Base-by-base conservation (phyloP, 1,139 yeast genomes). In the Kluyveromyces sp. region DNA sequence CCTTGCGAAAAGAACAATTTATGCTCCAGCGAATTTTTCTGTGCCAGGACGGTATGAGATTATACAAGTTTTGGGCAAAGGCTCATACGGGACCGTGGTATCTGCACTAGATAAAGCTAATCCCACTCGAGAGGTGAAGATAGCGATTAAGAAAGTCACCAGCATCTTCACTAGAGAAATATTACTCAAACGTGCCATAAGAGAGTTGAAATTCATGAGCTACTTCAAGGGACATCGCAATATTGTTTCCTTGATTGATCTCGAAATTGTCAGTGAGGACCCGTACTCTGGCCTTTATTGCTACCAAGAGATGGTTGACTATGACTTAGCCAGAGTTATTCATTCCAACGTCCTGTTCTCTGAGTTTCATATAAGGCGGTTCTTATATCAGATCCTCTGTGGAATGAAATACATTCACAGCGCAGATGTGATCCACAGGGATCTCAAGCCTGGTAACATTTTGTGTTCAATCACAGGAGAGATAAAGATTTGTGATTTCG, bases 51-150 rank as follows among this genome's bases (percentile, higher is more conserved):
- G 86, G 39, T 92, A 88, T 63, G 71, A 73, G 44, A 70, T 89
- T 12, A 66, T 75, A 33, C 72, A 74, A 35, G 73, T 81, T 2
- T 69, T 89, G 40, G 97, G 97, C 0, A 78, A 81, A 52, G 97
- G 97, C 0, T 80, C 95, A 0, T 89, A 86, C 61, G 97, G 97
- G 1, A 77, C 82, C 0, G 97, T 92, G 3, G 83, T 92, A 55
- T 75, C 87, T 4, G 96, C 94, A 0, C 60, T 80, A 11, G 96
- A 89, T 60, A 65, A 59, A 17, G 36, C 57, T 1, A 48, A 53
- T 52, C 35, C 63, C 39, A 52, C 49, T 8, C 61, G 58, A 26
- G 60, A 61, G 13, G 51, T 56, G 7, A 52, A 69, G 40, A 56
- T 78, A 57, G 96, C 96, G 7, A 82, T 88, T 43, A 89, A 89